Percentiles rank a stretch among this genome's conserved stretches.
phyloP scores from a whole-genome alignment of 768 basidiomycete species.

The Crepidotus variabilis region DNA sequence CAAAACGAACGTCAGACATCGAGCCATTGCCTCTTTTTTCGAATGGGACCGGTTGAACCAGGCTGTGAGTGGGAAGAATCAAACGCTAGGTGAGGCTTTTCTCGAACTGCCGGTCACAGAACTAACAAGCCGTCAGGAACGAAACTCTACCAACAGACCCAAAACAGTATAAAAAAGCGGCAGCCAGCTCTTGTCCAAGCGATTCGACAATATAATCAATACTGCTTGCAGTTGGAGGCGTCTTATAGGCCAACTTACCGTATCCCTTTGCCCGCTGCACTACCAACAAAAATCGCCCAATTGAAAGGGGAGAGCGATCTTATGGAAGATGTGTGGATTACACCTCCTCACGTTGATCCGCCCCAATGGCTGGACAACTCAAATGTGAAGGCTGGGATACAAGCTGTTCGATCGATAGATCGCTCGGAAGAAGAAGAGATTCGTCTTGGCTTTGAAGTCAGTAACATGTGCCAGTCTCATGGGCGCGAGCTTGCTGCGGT shows the following conservation, averaged over 20 bases:
- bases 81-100: slow-evolving; percentile 26
- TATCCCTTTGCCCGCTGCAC: slow-evolving; percentile 28
- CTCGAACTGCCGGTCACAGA: neutral
- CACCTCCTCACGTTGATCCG: neutral
- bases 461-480: slow-evolving; percentile 21
- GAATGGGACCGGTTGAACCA: slow-evolving; percentile 33
- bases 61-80: slow-evolving; percentile 24
- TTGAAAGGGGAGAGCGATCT: slow-evolving; percentile 22
- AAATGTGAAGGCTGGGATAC: slow-evolving; percentile 13
- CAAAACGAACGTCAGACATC: slow-evolving; percentile 34
- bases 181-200: slow-evolving; percentile 23
- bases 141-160: slow-evolving; percentile 20
- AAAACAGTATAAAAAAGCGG: slow-evolving; percentile 26
- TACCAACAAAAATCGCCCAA: slow-evolving; percentile 24
- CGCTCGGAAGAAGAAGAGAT: slow-evolving; percentile 15
- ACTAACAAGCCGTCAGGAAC: slow-evolving; percentile 5
- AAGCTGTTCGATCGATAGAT: slow-evolving; percentile 12
- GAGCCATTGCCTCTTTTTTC: slow-evolving; percentile 29
- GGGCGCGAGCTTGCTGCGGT: slow-evolving; percentile 19
- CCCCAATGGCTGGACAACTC: slow-evolving; percentile 30
- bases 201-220: slow-evolving; percentile 22
- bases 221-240: slow-evolving; percentile 14
- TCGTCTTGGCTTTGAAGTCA: slow-evolving; percentile 18
- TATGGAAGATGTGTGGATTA: slow-evolving; percentile 36
- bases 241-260: slow-evolving; percentile 16